Evolutionary conservation across 768 basidiomycete species (phyloP), one percentile per base, ranked within the genome.

Genomic region (Stropharia rugosoannulata): DNA sequence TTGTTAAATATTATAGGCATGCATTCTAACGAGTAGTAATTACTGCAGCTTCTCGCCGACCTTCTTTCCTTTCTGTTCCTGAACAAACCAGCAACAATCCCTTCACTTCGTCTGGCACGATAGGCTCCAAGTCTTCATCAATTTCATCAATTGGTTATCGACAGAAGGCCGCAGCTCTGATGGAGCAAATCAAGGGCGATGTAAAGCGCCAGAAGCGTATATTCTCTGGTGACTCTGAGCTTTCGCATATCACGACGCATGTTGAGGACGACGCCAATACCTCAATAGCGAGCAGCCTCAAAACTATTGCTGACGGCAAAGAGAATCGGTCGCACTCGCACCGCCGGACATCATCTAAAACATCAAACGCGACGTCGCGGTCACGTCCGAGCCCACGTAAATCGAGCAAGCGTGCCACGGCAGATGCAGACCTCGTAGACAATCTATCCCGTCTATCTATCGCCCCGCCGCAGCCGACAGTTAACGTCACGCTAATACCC

Each of bases 111-210:
- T 63, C 67, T 36, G 68, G 67, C 27, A 68, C 71, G 11, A 59
- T 70, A n/a, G 66, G 59, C 49, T 72, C 75, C 27, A 71, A 65
- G 55, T 54, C 64, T 39, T 71, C 62, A 45, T 70, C 74, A 2
- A 82, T 83, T 55, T 85, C 87, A 0, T 86, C 89, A 7, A 75
- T 84, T 18, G 81, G 80, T 8, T 90, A 90, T 67, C 83, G 92
- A 40, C 77, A 84, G 61, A 85, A 91, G 61, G 93, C 90, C 11
- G 89, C 84, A 8, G 84, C 78, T 22, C 70, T 95, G 44, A 93
- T 95, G 89, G 88, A 87, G 22, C 89, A 92, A 60, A 93, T 95
- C 60, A 88, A 87, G 70, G 80, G 77, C 55, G 90, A 91, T 62
- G 84, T 92, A 79, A 85, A 83, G 63, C 81, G 84, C 4, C 80